Percentiles rank a stretch among this genome's conserved stretches.
Conservation (phyloP, 306 rosid species). For the Medicago ruthenica region DNA sequence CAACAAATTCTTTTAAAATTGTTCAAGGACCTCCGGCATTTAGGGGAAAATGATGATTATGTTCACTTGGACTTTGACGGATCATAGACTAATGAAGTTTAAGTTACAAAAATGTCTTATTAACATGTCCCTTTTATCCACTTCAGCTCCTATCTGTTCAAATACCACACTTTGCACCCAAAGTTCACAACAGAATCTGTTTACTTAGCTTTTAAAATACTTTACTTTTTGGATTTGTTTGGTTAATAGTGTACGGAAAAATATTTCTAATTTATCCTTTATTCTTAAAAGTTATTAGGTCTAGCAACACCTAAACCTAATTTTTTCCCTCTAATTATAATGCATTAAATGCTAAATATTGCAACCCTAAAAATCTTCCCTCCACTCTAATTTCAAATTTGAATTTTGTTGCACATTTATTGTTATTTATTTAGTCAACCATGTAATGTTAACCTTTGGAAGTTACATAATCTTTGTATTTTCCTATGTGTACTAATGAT, state of each 20-base stretch:
- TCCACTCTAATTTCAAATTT: no score
- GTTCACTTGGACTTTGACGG: conserved; percentile 80
- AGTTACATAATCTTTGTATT: no score
- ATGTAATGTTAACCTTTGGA: no score
- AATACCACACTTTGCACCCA: conserved; percentile 47
- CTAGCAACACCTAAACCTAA: no score
- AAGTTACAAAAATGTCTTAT: conserved; percentile 20
- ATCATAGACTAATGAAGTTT: conserved; percentile 42
- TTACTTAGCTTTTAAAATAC: conserved; percentile 21
- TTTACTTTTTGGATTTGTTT: conserved; percentile 20
- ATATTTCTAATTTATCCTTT: no score
- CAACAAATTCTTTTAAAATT: conserved; percentile 47
- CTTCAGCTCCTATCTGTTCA: conserved; percentile 50
- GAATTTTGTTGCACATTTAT: no score
- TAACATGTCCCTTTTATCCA: conserved; percentile 45
- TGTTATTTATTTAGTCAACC: no score
- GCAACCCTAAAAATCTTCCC: no score
- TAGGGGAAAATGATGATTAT: conserved; percentile 64
- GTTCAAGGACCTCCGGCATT: conserved; percentile 74
- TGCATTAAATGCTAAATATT: no score
- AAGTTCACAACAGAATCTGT: conserved; percentile 34
- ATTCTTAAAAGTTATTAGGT: no score
- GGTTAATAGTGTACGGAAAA: not conserved
- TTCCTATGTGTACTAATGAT: no score
- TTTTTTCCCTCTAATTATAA: no score